Evolutionary conservation across 1,284 basidiomycete genomes (phyloP).

Genomic region (Crepidotus sp.): DNA sequence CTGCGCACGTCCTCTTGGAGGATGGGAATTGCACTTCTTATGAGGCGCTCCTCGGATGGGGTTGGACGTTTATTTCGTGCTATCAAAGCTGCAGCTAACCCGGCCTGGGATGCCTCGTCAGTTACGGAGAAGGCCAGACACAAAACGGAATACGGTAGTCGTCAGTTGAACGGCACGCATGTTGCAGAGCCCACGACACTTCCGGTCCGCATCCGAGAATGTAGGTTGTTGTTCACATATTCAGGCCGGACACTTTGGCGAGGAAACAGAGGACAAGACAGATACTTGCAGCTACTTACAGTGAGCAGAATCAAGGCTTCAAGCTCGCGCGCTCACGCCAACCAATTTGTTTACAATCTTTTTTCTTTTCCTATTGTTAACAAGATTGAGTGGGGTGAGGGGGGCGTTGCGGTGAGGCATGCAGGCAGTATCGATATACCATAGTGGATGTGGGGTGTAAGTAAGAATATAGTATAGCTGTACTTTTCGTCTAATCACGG

Average conservation of each 20-base stretch:
- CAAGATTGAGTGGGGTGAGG: slow-evolving; percentile 14
- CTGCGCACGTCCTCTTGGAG: slow-evolving; percentile 5
- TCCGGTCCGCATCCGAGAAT: too few relatives aligned
- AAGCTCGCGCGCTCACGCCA: too few relatives aligned
- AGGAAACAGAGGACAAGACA: too few relatives aligned
- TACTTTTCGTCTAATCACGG: slow-evolving; percentile 18
- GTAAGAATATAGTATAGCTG: slow-evolving; percentile 14
- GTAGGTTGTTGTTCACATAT: too few relatives aligned
- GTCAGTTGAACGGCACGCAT: not conserved
- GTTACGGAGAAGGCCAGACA: not conserved
- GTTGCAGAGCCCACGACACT: too few relatives aligned
- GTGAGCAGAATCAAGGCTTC: too few relatives aligned
- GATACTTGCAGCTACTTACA: too few relatives aligned
- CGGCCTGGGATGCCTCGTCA: not conserved
- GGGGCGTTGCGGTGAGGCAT: slow-evolving; percentile 5
- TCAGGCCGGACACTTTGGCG: too few relatives aligned
- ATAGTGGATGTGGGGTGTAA: slow-evolving; percentile 14
- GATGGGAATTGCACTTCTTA: slow-evolving; percentile 9
- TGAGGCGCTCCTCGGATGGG: slow-evolving; percentile 2
- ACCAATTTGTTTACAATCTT: slow-evolving; percentile 11
- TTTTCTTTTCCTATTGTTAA: slow-evolving; percentile 12
- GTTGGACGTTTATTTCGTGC: slow-evolving; percentile 9
- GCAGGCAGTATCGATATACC: slow-evolving; percentile 18
- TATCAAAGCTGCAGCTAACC: slow-evolving; percentile 7
- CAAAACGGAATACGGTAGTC: not conserved